Percentiles rank a stretch among this genome's conserved stretches.
These are phyloP conservation scores for Chalciporus pseudorubinellus DNA, from an alignment of 768 basidiomycete species.

Conservation along the genomic window DNA sequence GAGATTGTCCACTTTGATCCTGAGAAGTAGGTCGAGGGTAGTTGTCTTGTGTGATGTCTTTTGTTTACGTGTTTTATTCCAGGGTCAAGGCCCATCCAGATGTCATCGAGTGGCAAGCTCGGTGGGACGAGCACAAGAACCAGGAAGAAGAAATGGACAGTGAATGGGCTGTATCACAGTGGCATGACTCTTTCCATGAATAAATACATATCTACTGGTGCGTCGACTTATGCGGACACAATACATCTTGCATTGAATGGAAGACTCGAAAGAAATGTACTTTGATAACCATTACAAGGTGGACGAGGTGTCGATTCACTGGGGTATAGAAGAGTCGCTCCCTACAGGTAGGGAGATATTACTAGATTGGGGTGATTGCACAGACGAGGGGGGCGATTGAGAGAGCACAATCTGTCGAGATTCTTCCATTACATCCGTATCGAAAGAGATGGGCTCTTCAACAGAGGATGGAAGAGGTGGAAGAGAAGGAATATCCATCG, in stretches of 20 bases:
- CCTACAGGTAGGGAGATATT: slow-evolving; percentile 11
- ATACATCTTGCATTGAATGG: not conserved
- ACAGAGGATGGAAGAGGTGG: slow-evolving; percentile 22
- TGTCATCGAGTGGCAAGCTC: slow-evolving; percentile 32
- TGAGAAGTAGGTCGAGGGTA: slow-evolving; percentile 22
- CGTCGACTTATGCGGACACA: not conserved
- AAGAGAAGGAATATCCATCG: slow-evolving; percentile 30
- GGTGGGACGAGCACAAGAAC: slow-evolving; percentile 25
- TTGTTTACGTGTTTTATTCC: slow-evolving; percentile 3
- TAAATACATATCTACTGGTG: slow-evolving; percentile 1
- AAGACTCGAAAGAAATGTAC: slow-evolving; percentile 7
- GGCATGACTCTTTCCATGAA: slow-evolving; percentile 27
- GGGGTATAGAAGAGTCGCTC: slow-evolving; percentile 8
- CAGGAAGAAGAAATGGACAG: slow-evolving; percentile 36
- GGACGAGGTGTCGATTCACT: slow-evolving; percentile 13
- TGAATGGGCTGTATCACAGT: slow-evolving; percentile 31
- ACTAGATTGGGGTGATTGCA: slow-evolving; percentile 12
- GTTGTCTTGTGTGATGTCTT: not conserved
- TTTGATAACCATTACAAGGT: slow-evolving; percentile 8
- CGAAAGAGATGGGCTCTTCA: slow-evolving; percentile 20
- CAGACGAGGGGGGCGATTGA: slow-evolving; percentile 19
- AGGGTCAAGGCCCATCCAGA: slow-evolving; percentile 38
- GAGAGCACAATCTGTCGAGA: slow-evolving; percentile 9
- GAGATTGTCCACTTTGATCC: slow-evolving; percentile 38
- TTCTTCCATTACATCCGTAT: slow-evolving; percentile 5